These are phyloP conservation scores for Phytopythium kandeliae DNA, from an alignment of 352 stramenopile species.

Conservation along the genomic window DNA sequence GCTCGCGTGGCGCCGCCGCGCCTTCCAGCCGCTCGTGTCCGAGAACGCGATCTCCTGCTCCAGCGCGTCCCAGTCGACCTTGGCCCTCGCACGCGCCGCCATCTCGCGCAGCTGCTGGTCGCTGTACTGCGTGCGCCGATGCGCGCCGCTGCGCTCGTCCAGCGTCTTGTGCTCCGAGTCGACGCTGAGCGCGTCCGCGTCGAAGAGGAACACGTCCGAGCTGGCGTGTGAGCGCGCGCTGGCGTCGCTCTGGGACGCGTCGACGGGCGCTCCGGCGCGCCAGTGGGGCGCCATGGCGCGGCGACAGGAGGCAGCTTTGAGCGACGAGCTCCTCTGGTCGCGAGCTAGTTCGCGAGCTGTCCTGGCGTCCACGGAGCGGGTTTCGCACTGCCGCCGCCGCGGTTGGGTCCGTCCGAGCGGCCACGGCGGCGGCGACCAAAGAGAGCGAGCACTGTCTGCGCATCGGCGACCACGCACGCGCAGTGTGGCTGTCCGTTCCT, in stretches of 20 bases:
- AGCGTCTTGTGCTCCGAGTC: background rate
- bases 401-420: no score
- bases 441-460: no score
- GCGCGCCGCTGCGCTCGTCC: background rate
- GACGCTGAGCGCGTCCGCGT: background rate
- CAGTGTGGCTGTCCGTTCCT: no score
- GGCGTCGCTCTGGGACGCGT: background rate
- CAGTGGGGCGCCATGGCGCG: conserved; percentile 1
- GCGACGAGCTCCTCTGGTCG: no score
- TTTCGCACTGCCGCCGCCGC: no score
- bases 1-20: conserved; percentile 13
- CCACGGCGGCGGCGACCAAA: no score
- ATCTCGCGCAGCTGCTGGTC: conserved; percentile 35
- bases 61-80: conserved; percentile 31
- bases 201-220: conserved; percentile 4
- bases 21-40: conserved; percentile 26
- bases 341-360: no score
- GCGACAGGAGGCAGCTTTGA: no score
- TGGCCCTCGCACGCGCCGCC: conserved; percentile 15
- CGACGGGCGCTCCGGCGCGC: background rate
- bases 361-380: background rate
- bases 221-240: background rate
- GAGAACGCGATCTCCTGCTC: conserved; percentile 22
- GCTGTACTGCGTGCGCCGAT: conserved; percentile 8
- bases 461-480: no score